Base-by-base conservation (phyloP, 2,329 filamentous ascomycete species). In the Penicillium sp. region DNA sequence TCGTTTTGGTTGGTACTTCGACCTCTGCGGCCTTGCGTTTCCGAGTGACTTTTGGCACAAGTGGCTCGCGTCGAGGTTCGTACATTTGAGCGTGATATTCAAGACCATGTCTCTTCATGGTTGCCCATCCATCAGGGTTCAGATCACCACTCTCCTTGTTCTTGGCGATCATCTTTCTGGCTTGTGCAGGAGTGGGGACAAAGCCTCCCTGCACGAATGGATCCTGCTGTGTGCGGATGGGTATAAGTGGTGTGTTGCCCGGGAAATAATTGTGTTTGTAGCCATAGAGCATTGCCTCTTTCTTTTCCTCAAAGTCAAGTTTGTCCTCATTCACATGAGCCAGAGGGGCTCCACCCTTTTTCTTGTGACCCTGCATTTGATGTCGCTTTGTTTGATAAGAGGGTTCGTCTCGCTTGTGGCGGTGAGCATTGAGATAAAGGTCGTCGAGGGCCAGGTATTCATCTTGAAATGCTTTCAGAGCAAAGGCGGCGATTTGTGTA, bases 211-310 rank as follows among this genome's bases (percentile, higher is more conserved):
- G 84, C 1, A 75, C 68, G 55, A 83, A 84, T 0, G 84, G 82
- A 63, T 86, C 80, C 60, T 85, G 84, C 6, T 50, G 55, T 9
- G 43, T 40, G 44, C 63, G 61, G n/a, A 43, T 57, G 11, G 58
- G 47, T 1, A 45, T 7, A 50, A 71, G 74, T n/a, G 79, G 78
- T 36, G 72, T 68, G 50, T 75, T 73, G 35, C 66, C 61, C 35
- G 71, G 69, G 61, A 81, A 81, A 0, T 80, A 69, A 58, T 83
- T 82, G 65, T 82, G 82, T 33, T 76, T 77, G 67, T 85, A 86
- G 53, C 82, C 81, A 64, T 86, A 87, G 0, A 87, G 71, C 55
- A 80, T 79, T 1, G 84, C 79, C 70, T 86, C 84, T 61, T 85
- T 85, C 69, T 80, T 80, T 61, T 84, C 83, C 63, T 85, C 83